These are phyloP conservation scores for Stagonosporopsis chrysanthemi DNA, from an alignment of 2,329 filamentous ascomycete genomes.

Conservation along the genomic window DNA sequence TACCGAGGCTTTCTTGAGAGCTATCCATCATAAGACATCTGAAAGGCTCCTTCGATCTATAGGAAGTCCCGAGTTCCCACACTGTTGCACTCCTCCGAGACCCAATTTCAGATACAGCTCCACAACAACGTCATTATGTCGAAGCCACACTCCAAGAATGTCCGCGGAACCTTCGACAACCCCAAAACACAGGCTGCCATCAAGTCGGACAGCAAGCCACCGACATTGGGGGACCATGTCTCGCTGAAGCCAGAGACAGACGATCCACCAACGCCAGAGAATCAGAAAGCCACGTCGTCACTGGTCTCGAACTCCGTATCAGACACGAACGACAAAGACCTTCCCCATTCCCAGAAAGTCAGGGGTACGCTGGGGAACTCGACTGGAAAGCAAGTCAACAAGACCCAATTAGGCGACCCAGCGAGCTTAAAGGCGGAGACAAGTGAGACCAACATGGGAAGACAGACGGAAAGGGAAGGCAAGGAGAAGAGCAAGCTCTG, in stretches of 20 bases:
- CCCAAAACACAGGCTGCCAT: slow-evolving; percentile 37
- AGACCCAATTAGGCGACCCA: slow-evolving; percentile 41
- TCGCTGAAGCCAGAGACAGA: slow-evolving; percentile 32
- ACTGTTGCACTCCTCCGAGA: background rate
- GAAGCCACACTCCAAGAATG: slow-evolving; percentile 37
- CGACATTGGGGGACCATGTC: slow-evolving; percentile 36
- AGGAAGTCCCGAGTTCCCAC: background rate
- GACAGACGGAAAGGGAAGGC: slow-evolving; percentile 31
- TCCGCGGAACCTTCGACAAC: slow-evolving; percentile 43
- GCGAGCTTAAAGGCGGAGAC: slow-evolving; percentile 42
- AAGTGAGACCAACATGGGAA: slow-evolving; percentile 27
- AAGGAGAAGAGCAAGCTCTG: slow-evolving; percentile 31
- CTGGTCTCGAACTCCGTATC: slow-evolving; percentile 12
- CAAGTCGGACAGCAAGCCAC: slow-evolving; percentile 20
- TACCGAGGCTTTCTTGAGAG: slow-evolving; percentile 10
- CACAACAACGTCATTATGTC: slow-evolving; percentile 13
- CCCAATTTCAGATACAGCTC: background rate
- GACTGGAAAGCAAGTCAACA: slow-evolving; percentile 31
- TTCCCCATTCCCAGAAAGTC: slow-evolving; percentile 37
- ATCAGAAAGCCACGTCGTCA: slow-evolving; percentile 11
- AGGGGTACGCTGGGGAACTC: slow-evolving; percentile 34
- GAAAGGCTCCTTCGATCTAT: background rate
- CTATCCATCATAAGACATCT: slow-evolving; percentile 3
- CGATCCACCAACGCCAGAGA: slow-evolving; percentile 21
- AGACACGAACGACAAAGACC: slow-evolving; percentile 22